These are phyloP conservation scores for Rubroboletus satanas DNA, from an alignment of 768 basidiomycete species.

Conservation along the genomic window DNA sequence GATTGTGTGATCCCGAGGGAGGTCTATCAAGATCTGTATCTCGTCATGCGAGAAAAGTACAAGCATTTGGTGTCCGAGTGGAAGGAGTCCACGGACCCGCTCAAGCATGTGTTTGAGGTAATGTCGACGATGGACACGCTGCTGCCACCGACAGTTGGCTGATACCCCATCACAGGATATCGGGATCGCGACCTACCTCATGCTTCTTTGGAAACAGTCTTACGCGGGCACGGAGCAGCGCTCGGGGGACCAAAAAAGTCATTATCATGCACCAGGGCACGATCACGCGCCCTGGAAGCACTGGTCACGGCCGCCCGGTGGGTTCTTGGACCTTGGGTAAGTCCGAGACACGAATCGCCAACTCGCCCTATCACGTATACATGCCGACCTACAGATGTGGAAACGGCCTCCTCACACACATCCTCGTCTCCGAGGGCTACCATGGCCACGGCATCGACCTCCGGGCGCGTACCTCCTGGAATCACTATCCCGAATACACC, in stretches of 20 bases:
- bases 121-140: not conserved
- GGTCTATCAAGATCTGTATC: constrained; percentile 85
- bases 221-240: constrained; percentile 32
- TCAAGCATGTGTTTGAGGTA: constrained; percentile 90
- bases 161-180: constrained; percentile 60
- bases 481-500: constrained; percentile 63
- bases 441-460: constrained; percentile 81
- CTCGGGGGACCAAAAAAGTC: not conserved
- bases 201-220: constrained; percentile 84
- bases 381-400: constrained; percentile 58
- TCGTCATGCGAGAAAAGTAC: constrained; percentile 80
- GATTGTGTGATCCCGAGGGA: constrained; percentile 76
- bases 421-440: constrained; percentile 82
- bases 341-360: constrained; percentile 11
- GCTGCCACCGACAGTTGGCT: not conserved
- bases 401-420: constrained; percentile 89
- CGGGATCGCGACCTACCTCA: constrained; percentile 89
- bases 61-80: constrained; percentile 71
- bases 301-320: constrained; percentile 79
- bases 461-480: constrained; percentile 82
- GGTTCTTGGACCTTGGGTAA: constrained; percentile 88
- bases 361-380: not conserved
- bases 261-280: not conserved
- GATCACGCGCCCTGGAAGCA: constrained; percentile 49
- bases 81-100: constrained; percentile 79